phyloP scores from a whole-genome alignment of 352 stramenopile genomes.

The Phytophthora brassicae region DNA sequence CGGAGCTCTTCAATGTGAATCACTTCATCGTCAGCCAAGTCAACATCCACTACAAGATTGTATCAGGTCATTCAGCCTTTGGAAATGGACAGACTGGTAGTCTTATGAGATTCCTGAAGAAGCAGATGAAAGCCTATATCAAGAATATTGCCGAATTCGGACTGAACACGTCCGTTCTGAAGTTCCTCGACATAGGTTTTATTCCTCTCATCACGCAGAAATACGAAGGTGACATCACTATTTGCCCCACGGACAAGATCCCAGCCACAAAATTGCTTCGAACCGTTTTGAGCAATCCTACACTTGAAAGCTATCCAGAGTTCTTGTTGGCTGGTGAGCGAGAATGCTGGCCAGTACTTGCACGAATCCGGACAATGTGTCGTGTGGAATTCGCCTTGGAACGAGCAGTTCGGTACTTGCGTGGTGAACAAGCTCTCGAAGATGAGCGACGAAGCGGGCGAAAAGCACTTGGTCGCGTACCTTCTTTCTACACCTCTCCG shows the following conservation, averaged over 20 bases:
- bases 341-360: constrained; percentile 92
- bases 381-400: constrained; percentile 97
- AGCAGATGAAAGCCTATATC: constrained; percentile 92
- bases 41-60: constrained; percentile 87
- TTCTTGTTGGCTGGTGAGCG: constrained; percentile 91
- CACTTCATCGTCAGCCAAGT: constrained; percentile 98
- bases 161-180: constrained; percentile 83
- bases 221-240: constrained; percentile 98
- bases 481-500: constrained; percentile 87
- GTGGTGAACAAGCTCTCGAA: constrained; percentile 79
- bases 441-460: constrained; percentile 72
- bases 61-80: constrained; percentile 75
- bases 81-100: constrained; percentile 74
- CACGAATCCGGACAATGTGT: constrained; percentile 96
- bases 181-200: constrained; percentile 80
- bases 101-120: constrained; percentile 95
- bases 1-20: constrained; percentile 98
- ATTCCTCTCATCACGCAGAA: constrained; percentile 89
- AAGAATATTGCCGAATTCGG: constrained; percentile 87
- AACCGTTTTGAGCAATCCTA: constrained; percentile 86
- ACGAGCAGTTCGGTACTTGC: constrained; percentile 76
- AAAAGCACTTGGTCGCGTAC: constrained; percentile 76
- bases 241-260: constrained; percentile 93
- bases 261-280: constrained; percentile 73
- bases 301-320: constrained; percentile 50